These are phyloP conservation scores for Coniella vitis DNA, from an alignment of 2,329 filamentous ascomycete species.

Conservation along the genomic window DNA sequence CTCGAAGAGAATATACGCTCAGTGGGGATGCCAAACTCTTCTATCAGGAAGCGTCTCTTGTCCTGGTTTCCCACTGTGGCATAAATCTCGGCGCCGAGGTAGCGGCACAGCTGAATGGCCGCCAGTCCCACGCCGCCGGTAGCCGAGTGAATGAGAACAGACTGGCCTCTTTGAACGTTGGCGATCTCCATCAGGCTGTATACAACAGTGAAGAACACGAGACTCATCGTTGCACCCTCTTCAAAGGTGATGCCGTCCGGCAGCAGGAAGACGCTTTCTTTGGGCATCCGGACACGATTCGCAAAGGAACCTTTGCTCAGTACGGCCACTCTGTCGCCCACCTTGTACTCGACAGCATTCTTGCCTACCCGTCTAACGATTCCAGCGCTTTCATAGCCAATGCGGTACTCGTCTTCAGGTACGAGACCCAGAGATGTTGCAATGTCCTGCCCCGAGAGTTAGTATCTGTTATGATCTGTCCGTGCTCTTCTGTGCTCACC, in stretches of 20 bases:
- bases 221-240: background rate
- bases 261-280: too few relatives aligned
- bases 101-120: conserved; percentile 28
- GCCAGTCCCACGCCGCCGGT: conserved; percentile 35
- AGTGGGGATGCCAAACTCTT: conserved; percentile 23
- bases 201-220: background rate
- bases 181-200: background rate
- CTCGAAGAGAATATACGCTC: conserved; percentile 28
- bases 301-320: too few relatives aligned
- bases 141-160: conserved; percentile 21
- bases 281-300: too few relatives aligned
- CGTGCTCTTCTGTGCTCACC: too few relatives aligned
- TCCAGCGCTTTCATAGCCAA: too few relatives aligned
- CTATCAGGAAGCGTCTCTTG: conserved; percentile 24
- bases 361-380: too few relatives aligned
- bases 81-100: conserved; percentile 20
- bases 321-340: too few relatives aligned
- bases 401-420: too few relatives aligned
- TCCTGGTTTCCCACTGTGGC: conserved; percentile 24
- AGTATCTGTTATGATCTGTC: too few relatives aligned
- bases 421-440: too few relatives aligned
- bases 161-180: background rate
- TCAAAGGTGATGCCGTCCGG: background rate
- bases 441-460: too few relatives aligned
- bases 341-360: too few relatives aligned